phyloP scores from a whole-genome alignment of 2,329 filamentous ascomycete species.

The Sphaceloma murrayae region DNA sequence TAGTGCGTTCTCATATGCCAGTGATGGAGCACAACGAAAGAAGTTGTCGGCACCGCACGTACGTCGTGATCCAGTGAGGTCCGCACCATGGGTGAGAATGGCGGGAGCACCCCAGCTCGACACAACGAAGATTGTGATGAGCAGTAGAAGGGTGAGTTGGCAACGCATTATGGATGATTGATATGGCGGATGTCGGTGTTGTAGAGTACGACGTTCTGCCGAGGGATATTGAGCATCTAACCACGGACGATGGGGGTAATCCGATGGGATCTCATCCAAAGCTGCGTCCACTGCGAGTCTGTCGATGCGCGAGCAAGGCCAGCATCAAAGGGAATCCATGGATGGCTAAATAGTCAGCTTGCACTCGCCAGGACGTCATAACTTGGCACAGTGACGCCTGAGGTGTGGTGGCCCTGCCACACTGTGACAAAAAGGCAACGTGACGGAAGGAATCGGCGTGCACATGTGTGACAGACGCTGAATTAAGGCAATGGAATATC shows the following conservation, averaged over 20 bases:
- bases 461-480: background rate
- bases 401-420: no score
- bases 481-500: no score
- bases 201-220: no score
- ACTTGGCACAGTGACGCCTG: slow-evolving; percentile 2
- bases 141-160: no score
- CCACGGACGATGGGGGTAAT: no score
- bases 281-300: no score
- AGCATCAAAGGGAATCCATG: no score
- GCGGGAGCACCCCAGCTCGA: background rate
- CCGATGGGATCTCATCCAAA: no score
- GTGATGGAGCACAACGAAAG: background rate
- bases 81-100: background rate
- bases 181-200: background rate
- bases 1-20: slow-evolving; percentile 5
- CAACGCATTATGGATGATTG: background rate
- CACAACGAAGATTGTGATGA: background rate
- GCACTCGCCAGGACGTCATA: slow-evolving; percentile 1
- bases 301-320: no score
- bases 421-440: slow-evolving; percentile 2
- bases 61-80: background rate
- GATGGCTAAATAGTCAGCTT: background rate
- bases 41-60: slow-evolving; percentile 1
- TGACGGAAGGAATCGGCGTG: background rate
- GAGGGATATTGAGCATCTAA: no score